Base-by-base conservation (phyloP, 805 yeast species). In the Zygotorulaspora sp. region DNA sequence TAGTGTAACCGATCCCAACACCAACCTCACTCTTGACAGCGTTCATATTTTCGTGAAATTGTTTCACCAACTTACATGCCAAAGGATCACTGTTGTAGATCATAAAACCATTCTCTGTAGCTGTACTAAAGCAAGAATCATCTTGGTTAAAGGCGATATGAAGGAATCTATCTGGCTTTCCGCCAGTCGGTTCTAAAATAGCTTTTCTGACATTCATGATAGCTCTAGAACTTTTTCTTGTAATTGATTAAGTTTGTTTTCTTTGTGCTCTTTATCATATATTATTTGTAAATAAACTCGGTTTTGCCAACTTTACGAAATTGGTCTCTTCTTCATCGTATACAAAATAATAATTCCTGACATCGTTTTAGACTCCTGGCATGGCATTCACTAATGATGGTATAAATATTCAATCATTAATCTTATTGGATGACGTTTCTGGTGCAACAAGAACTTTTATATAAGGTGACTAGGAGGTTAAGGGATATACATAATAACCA, bases 71-170 rank as follows among this genome's bases (percentile, higher is more conserved):
- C 33, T 57, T 56, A 35, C 51, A 41, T 27, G 47, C 49, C 66
- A 89, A 71, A 3, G 98, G 97, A 55, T 86, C 89, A 3, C 95
- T 74, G 55, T 83, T 84, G 68, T 78, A 90, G 9, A 90, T 95
- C 37, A 78, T 66, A 58, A 90, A 88, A 12, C 97, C 97, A 30
- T 68, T 62, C 43, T 84, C 88, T 45, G 78, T 81, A 36, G 92
- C 84, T 17, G 85, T 69, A 13, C 95, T 85, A 64, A 90, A 88
- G 59, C 97, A 90, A 24, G 87, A 81, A 52, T 79, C 83, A 63
- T 89, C 96, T 62, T 87, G 95, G 62, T 90, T 90, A 69, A 87
- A 89, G 17, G 78, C 66, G 7, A 83, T 78, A 44, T 77, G 71
- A 14, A 80, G 65, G 25, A 80, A 67, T 36, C 57, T 57, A 1